Evolutionary conservation across 2,329 filamentous ascomycete genomes (phyloP).

Genomic region (Fusarium sp.): DNA sequence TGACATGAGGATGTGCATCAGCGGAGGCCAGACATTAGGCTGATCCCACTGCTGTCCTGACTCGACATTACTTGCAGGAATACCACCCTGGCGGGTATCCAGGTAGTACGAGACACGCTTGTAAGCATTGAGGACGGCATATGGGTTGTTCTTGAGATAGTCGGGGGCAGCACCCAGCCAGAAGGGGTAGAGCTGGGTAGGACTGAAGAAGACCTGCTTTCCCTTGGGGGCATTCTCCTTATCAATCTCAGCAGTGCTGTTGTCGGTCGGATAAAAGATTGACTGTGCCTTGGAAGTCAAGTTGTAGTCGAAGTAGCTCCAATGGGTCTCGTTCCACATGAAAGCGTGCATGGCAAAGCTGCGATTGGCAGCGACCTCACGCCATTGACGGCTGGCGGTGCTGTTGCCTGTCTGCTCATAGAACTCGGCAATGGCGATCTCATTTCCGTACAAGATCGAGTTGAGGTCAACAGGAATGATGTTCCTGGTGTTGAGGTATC

Average conservation of each 20-base stretch:
- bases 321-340: constrained; percentile 73
- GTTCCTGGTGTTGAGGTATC: constrained; percentile 69
- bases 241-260: constrained; percentile 51
- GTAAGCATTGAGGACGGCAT: constrained; percentile 66
- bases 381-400: constrained; percentile 62
- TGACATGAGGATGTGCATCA: constrained; percentile 73
- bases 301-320: constrained; percentile 78
- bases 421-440: constrained; percentile 68
- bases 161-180: constrained; percentile 73
- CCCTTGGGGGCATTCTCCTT: constrained; percentile 61
- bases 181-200: constrained; percentile 75
- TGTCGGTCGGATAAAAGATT: constrained; percentile 63
- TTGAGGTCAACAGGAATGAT: constrained; percentile 75
- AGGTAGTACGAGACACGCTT: constrained; percentile 65
- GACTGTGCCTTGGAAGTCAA: constrained; percentile 68
- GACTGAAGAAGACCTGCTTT: constrained; percentile 67
- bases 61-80: constrained; percentile 70
- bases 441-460: constrained; percentile 75
- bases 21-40: constrained; percentile 76
- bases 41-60: constrained; percentile 78
- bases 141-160: constrained; percentile 68
- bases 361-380: constrained; percentile 61
- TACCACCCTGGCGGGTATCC: constrained; percentile 64
- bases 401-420: constrained; percentile 63
- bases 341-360: constrained; percentile 71